Conservation (phyloP, 305 asterid genomes). For the Fraxinus platypoda region DNA sequence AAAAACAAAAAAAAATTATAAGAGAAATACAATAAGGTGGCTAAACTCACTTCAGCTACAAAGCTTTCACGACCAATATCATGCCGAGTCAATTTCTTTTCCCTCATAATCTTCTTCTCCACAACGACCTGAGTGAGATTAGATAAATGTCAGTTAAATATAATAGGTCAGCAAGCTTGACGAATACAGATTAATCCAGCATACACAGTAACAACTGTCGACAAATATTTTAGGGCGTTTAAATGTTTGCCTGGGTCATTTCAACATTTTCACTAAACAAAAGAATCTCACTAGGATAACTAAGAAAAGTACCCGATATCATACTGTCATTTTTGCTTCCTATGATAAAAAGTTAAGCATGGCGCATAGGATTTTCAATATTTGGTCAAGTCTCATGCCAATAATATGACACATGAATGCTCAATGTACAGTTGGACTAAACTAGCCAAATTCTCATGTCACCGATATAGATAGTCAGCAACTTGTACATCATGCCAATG, state of each 20-base stretch:
- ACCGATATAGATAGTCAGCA: not conserved
- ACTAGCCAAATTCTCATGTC: not conserved
- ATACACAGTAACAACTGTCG: not conserved
- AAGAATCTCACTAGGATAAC: not conserved
- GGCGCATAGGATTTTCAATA: not conserved
- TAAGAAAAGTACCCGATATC: not conserved
- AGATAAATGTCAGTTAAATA: constrained; percentile 18
- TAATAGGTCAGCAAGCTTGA: constrained; percentile 4
- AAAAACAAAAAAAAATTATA: not conserved
- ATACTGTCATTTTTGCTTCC: not conserved
- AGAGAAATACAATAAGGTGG: constrained; percentile 1
- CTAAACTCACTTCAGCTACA: constrained; percentile 69
- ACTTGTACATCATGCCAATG: not conserved
- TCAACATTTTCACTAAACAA: not conserved
- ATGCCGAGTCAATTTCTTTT: constrained; percentile 77
- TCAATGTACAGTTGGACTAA: not conserved
- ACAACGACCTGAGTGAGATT: constrained; percentile 73
- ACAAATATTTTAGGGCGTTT: not conserved
- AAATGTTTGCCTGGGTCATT: not conserved
- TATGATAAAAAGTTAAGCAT: constrained; percentile 8
- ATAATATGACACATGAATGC: not conserved
- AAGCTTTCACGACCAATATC: constrained; percentile 82
- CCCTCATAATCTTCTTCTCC: constrained; percentile 92
- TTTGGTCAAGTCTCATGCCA: not conserved
- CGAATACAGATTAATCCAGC: not conserved